phyloP scores from a whole-genome alignment of 768 basidiomycete genomes.

The Lentinula sp. region DNA sequence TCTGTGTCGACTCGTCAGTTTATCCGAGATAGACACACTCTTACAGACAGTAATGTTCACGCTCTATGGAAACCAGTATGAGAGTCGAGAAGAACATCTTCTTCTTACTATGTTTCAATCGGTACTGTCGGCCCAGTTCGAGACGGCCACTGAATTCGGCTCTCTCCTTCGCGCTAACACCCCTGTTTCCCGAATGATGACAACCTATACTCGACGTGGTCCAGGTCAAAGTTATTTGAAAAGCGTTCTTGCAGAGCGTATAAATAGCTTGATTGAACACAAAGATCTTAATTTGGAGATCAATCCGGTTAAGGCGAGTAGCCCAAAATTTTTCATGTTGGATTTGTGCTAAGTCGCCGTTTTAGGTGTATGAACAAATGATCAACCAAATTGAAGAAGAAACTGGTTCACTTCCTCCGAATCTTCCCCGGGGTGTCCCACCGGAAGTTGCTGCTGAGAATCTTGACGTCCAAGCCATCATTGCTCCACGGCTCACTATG shows the following conservation, averaged over 20 bases:
- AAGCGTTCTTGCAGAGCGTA: constrained; percentile 93
- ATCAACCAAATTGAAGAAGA: constrained; percentile 98
- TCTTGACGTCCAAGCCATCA: constrained; percentile 94
- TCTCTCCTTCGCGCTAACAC: constrained; percentile 97
- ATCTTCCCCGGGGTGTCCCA: constrained; percentile 87
- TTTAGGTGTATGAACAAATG: constrained; percentile 98
- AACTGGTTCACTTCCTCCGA: constrained; percentile 84
- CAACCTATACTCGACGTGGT: constrained; percentile 97
- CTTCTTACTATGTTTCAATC: constrained; percentile 99
- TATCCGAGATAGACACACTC: constrained; percentile 97
- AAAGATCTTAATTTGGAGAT: constrained; percentile 99
- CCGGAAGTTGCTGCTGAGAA: constrained; percentile 95
- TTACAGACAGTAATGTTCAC: constrained; percentile 99
- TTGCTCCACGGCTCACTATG: constrained; percentile 95
- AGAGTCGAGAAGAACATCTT: constrained; percentile 95
- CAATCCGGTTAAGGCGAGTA: constrained; percentile 88
- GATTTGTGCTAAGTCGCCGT: not conserved
- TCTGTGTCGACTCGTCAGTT: constrained; percentile 91
- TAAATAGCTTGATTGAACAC: constrained; percentile 98
- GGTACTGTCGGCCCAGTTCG: constrained; percentile 97
- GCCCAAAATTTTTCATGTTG: not conserved
- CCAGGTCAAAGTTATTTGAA: constrained; percentile 99
- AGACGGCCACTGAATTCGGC: constrained; percentile 98
- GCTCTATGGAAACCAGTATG: constrained; percentile 98
- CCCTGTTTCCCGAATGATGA: constrained; percentile 99